phyloP scores from a whole-genome alignment of 2,329 filamentous ascomycete species.

The Remersonia thermophila region DNA sequence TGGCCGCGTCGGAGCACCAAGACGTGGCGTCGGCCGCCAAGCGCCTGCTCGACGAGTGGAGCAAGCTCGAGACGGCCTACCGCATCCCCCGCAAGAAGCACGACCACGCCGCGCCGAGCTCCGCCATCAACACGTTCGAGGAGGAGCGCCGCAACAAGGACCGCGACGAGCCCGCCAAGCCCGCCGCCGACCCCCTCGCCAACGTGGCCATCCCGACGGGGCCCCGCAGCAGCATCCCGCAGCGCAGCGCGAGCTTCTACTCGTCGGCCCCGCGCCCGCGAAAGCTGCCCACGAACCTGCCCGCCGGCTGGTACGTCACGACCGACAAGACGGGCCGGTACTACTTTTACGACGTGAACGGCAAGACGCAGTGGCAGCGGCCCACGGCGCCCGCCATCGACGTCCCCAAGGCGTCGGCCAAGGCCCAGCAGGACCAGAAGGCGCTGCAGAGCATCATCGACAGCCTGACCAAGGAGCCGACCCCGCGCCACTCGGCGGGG shows the following conservation, averaged over 20 bases:
- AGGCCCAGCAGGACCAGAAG: constrained; percentile 51
- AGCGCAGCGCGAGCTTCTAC: constrained; percentile 41
- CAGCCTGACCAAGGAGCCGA: constrained; percentile 60
- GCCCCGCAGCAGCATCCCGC: constrained; percentile 47
- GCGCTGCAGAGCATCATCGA: constrained; percentile 76
- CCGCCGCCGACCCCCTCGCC: constrained; percentile 30
- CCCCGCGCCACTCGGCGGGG: constrained; percentile 41
- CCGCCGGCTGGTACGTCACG: constrained; percentile 75
- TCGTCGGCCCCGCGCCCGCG: constrained; percentile 31
- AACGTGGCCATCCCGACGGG: constrained; percentile 43
- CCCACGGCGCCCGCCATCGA: constrained; percentile 60
- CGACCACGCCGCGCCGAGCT: constrained; percentile 51
- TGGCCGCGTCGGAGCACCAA: constrained; percentile 58
- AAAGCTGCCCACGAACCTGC: constrained; percentile 47
- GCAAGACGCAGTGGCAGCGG: constrained; percentile 68
- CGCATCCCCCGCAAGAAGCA: constrained; percentile 79
- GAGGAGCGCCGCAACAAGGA: constrained; percentile 44
- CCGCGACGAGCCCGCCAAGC: constrained; percentile 31
- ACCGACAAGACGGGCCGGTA: constrained; percentile 56
- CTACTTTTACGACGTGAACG: constrained; percentile 77
- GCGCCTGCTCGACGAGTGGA: constrained; percentile 70
- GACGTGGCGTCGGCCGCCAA: constrained; percentile 61
- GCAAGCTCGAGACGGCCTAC: constrained; percentile 79
- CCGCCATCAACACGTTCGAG: constrained; percentile 43
- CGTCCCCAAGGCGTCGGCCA: constrained; percentile 52